phyloP scores from a whole-genome alignment of 2,329 filamentous ascomycete species.

The Cryphonectria japonica region DNA sequence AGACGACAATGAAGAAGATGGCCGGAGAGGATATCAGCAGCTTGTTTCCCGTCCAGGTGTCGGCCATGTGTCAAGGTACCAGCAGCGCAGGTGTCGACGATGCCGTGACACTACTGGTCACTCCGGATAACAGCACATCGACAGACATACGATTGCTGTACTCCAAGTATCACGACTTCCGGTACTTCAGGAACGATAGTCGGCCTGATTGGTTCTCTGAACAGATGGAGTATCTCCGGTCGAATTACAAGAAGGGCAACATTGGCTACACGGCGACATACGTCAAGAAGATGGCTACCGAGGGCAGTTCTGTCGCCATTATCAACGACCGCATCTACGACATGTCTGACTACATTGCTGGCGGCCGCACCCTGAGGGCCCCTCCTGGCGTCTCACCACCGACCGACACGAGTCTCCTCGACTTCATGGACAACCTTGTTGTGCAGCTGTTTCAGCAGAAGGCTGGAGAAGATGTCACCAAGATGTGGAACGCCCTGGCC shows the following conservation, averaged over 20 bases:
- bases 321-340: conserved; percentile 85
- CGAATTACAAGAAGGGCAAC: conserved; percentile 82
- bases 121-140: conserved; percentile 71
- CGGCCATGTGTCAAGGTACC: conserved; percentile 81
- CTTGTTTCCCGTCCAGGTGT: conserved; percentile 93
- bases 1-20: conserved; percentile 73
- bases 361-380: conserved; percentile 69
- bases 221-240: conserved; percentile 77
- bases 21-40: conserved; percentile 84
- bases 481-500: conserved; percentile 76
- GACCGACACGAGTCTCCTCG: conserved; percentile 52
- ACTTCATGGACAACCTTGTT: conserved; percentile 83
- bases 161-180: conserved; percentile 88
- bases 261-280: conserved; percentile 83
- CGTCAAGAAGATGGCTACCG: conserved; percentile 68
- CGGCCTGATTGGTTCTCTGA: conserved; percentile 92
- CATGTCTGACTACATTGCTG: conserved; percentile 78
- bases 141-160: conserved; percentile 73
- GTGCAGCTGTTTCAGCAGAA: conserved; percentile 76
- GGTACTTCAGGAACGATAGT: conserved; percentile 77
- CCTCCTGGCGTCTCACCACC: conserved; percentile 56
- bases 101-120: conserved; percentile 84
- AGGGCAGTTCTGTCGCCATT: conserved; percentile 73
- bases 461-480: conserved; percentile 78
- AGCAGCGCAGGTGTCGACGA: conserved; percentile 63